Base-by-base conservation (phyloP, 1,139 yeast genomes). In the Yamadazyma kanchanaburiensis region DNA sequence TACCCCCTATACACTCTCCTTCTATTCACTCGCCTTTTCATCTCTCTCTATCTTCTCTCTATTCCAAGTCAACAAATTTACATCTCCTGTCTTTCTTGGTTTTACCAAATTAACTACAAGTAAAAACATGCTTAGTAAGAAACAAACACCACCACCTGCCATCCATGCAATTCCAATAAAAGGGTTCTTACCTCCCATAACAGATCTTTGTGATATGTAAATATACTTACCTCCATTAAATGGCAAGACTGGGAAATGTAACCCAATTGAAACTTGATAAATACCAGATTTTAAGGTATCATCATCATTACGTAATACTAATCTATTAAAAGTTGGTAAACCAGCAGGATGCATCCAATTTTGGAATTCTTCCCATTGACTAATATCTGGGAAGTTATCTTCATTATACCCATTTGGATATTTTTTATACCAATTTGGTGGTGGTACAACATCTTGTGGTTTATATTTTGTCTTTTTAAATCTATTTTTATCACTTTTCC, bases 301-400 rank as follows among this genome's bases (percentile, higher is more conserved):
- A 25, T 79, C 55, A 53, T 87, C 94, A 53, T 89, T 89, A 51
- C 95, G 77, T 42, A 79, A 65, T 3, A 83, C 87, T 51, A 91
- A 64, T 57, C 88, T 88, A 49, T 85, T 77, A 52, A 94, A 91
- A 18, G 78, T 78, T 7, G 97, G 81, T 39, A 94, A 69, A 1
- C 91, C 97, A 3, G 96, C 82, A 3, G 97, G 81, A 48, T 88
- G 79, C 96, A 91, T 89, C 99, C 99, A 91, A 55, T 89, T 91
- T 60, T 91, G 97, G 53, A 91, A 80, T 48, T 86, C 87, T 33
- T 49, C 51, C 75, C 82, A 74, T 7, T 59, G 55, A 2, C 77
- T 64, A 24, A 83, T 50, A 45, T 77, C 74, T 2, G 85, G 86
- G 35, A 83, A 47, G 50, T 81, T 82, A 4, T 70, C 66, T 20